phyloP scores from a whole-genome alignment of 352 stramenopile species.

The Phytopythium vexans region DNA sequence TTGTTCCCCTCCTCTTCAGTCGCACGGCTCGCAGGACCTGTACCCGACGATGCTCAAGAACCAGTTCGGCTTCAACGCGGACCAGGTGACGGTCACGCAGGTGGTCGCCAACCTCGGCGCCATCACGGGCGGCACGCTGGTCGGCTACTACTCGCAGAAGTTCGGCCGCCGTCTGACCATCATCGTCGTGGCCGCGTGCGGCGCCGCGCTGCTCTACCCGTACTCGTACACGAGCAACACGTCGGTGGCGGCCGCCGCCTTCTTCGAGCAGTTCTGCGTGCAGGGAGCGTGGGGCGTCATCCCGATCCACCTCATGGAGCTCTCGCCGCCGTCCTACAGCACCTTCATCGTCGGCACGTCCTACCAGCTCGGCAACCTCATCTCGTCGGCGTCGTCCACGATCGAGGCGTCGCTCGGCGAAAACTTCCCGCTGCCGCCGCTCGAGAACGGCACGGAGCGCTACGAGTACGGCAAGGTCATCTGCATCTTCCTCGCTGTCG shows the following conservation, averaged over 20 bases:
- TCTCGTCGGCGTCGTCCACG: slow-evolving; percentile 50
- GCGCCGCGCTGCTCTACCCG: slow-evolving; percentile 38
- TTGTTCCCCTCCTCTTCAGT: slow-evolving; percentile 10
- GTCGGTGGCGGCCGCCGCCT: slow-evolving; percentile 32
- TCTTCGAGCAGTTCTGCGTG: slow-evolving; percentile 35
- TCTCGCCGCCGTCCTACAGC: slow-evolving; percentile 19
- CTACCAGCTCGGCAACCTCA: slow-evolving; percentile 56
- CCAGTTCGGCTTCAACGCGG: slow-evolving; percentile 34
- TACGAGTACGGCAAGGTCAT: slow-evolving; percentile 58
- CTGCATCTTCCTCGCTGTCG: slow-evolving; percentile 36
- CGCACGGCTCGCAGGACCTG: slow-evolving; percentile 45
- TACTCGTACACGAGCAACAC: slow-evolving; percentile 33
- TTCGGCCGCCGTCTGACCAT: slow-evolving; percentile 47
- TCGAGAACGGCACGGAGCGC: slow-evolving; percentile 16
- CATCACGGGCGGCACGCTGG: slow-evolving; percentile 38
- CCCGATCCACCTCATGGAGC: slow-evolving; percentile 25
- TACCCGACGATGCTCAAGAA: slow-evolving; percentile 37
- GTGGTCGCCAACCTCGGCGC: slow-evolving; percentile 47
- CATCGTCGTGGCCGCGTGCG: slow-evolving; percentile 24
- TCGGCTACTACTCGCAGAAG: slow-evolving; percentile 54
- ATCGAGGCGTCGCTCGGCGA: slow-evolving; percentile 46
- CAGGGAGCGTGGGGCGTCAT: slow-evolving; percentile 26
- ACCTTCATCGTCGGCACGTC: slow-evolving; percentile 16
- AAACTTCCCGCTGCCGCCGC: slow-evolving; percentile 35
- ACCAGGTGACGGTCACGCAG: slow-evolving; percentile 45